A percentile compares a stretch with the other conserved stretches of the same genome.
Conservation (phyloP, 2,329 filamentous ascomycete genomes). For the Claviceps pazoutovae region DNA sequence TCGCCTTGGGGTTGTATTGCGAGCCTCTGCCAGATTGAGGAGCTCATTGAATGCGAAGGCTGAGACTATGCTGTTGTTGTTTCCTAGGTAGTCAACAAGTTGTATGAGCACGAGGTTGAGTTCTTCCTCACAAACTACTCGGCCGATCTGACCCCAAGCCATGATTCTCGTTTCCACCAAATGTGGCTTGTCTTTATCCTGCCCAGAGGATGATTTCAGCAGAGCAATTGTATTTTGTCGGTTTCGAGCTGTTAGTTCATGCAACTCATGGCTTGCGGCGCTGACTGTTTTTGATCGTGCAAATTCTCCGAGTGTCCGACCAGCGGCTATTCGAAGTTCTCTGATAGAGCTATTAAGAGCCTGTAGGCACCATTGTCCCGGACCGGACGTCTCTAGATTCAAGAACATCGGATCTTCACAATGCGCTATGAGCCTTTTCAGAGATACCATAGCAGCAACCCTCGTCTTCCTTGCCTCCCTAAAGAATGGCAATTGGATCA, state of each 20-base stretch:
- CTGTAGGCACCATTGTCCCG: conserved; percentile 71
- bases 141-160: conserved; percentile 75
- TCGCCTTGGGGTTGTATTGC: conserved; percentile 46
- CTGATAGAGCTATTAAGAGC: conserved; percentile 71
- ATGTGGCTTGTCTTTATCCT: conserved; percentile 39
- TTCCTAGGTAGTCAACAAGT: conserved; percentile 75
- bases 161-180: conserved; percentile 75
- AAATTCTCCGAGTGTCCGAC: conserved; percentile 53
- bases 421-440: conserved; percentile 58
- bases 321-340: conserved; percentile 72
- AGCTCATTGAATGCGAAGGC: conserved; percentile 76
- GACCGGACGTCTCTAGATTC: conserved; percentile 49
- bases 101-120: conserved; percentile 74
- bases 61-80: conserved; percentile 64
- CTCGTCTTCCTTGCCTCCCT: conserved; percentile 44
- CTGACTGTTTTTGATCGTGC: conserved; percentile 24
- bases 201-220: conserved; percentile 58
- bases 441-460: conserved; percentile 55
- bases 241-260: conserved; percentile 26
- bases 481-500: conserved; percentile 33
- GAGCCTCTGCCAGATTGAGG: conserved; percentile 53
- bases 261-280: conserved; percentile 2
- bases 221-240: conserved; percentile 56
- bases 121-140: conserved; percentile 63
- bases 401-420: conserved; percentile 44